Evolutionary conservation across 495 filamentous ascomycete genomes (phyloP).

Genomic region (Podospora fimiseda): DNA sequence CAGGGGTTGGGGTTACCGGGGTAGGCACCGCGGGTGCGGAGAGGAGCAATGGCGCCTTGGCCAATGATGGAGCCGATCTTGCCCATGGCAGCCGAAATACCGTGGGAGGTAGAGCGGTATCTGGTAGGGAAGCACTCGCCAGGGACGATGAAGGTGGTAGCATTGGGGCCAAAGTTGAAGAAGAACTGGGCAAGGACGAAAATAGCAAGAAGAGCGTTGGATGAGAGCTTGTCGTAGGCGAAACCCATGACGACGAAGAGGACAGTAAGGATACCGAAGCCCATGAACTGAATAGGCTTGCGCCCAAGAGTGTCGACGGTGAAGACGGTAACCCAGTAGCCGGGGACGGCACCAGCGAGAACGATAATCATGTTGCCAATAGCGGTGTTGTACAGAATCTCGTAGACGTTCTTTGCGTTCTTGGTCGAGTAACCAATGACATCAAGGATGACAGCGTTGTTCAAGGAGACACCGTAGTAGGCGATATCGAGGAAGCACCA

Average conservation of each 20-base stretch:
- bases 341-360: conserved; percentile 68
- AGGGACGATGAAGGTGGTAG: conserved; percentile 85
- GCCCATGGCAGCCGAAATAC: conserved; percentile 63
- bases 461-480: conserved; percentile 70
- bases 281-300: conserved; percentile 71
- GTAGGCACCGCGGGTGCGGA: conserved; percentile 40
- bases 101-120: conserved; percentile 78
- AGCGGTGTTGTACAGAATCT: conserved; percentile 61
- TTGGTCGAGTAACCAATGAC: conserved; percentile 61
- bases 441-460: conserved; percentile 61
- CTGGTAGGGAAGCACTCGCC: conserved; percentile 87
- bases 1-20: conserved; percentile 49
- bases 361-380: conserved; percentile 70
- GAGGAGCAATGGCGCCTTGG: conserved; percentile 47
- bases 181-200: conserved; percentile 79
- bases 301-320: conserved; percentile 68
- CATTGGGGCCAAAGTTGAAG: conserved; percentile 67
- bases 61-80: conserved; percentile 58
- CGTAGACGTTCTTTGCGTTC: conserved; percentile 50
- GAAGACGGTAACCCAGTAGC: conserved; percentile 69
- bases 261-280: conserved; percentile 66
- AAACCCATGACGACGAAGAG: conserved; percentile 70
- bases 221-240: conserved; percentile 50
- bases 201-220: conserved; percentile 55
- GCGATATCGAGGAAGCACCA: conserved; percentile 63